Percentiles rank a stretch among this genome's conserved stretches.
Conservation (phyloP, 257 asterid species). For the Nicotiana paniculata region DNA sequence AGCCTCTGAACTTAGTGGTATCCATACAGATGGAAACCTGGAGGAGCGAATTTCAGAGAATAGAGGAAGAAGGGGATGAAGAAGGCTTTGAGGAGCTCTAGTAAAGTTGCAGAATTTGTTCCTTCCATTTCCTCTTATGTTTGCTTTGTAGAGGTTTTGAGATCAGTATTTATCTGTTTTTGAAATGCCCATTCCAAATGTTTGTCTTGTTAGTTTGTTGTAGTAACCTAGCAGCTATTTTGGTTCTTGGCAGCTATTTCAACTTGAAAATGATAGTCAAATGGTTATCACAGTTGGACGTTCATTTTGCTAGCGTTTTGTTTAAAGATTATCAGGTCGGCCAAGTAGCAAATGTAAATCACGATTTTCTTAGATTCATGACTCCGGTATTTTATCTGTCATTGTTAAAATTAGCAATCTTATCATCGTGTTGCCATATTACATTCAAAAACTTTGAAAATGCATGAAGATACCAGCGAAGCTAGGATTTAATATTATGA, state of each 20-base stretch:
- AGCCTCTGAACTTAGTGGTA: background rate
- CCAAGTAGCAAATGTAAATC: background rate
- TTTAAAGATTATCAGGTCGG: background rate
- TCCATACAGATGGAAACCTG: conserved; percentile 59
- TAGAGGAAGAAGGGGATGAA: conserved; percentile 83
- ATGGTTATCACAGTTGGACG: background rate
- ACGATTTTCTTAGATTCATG: background rate
- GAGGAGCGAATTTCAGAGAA: conserved; percentile 65
- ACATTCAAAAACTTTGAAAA: background rate
- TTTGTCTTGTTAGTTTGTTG: too few relatives aligned
- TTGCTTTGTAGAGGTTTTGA: too few relatives aligned
- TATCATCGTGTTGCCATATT: background rate
- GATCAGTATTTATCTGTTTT: background rate
- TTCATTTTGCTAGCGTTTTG: background rate
- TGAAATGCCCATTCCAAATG: background rate
- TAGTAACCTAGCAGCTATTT: background rate
- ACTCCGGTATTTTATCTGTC: background rate
- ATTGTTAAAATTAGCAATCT: background rate
- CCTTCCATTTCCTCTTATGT: background rate
- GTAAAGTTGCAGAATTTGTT: background rate
- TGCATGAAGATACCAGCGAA: background rate
- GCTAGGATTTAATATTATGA: too few relatives aligned
- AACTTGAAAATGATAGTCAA: background rate
- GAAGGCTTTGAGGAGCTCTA: conserved; percentile 89
- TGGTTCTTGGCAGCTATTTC: background rate